A percentile compares a stretch with the other conserved stretches of the same genome.
phyloP scores from a whole-genome alignment of 169 alveolate genomes.

The Plasmodium knowlesi region DNA sequence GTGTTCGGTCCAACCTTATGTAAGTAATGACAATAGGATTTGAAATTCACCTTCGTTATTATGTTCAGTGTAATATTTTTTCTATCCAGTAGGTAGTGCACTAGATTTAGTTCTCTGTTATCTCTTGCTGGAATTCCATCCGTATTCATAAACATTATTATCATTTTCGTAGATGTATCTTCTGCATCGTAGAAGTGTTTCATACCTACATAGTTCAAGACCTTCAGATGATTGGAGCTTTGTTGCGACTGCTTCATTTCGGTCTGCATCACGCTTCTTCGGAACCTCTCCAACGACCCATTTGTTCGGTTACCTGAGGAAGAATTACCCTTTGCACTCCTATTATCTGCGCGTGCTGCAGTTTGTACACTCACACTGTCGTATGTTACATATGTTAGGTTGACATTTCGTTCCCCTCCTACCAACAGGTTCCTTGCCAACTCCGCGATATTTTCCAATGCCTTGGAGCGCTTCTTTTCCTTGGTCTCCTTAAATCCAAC shows the following conservation, averaged over 20 bases:
- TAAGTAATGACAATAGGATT: slow-evolving; percentile 34
- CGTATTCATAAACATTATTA: slow-evolving; percentile 49
- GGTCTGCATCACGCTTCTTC: not conserved
- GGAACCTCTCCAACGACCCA: not conserved
- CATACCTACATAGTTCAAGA: slow-evolving; percentile 40
- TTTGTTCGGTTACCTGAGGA: not conserved
- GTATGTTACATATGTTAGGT: slow-evolving; percentile 20
- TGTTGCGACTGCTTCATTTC: not conserved
- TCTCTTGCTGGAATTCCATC: slow-evolving; percentile 6
- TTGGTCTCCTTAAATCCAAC: not conserved
- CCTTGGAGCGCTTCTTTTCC: not conserved
- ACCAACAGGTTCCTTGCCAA: slow-evolving; percentile 20
- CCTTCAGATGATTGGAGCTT: slow-evolving; percentile 42
- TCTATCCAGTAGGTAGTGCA: slow-evolving; percentile 34
- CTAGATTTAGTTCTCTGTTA: not conserved
- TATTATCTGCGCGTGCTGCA: not conserved
- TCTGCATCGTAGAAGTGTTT: slow-evolving; percentile 35
- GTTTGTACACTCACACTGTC: slow-evolving; percentile 20
- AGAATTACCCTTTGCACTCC: not conserved
- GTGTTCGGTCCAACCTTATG: slow-evolving; percentile 53
- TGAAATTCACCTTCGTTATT: slow-evolving; percentile 3
- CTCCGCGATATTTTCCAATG: slow-evolving; percentile 14
- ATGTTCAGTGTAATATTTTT: slow-evolving; percentile 55
- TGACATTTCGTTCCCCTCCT: not conserved
- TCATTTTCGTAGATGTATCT: not conserved